phyloP scores from a whole-genome alignment of 2,329 filamentous ascomycete genomes.

The Ploettnerulaceae sp. region DNA sequence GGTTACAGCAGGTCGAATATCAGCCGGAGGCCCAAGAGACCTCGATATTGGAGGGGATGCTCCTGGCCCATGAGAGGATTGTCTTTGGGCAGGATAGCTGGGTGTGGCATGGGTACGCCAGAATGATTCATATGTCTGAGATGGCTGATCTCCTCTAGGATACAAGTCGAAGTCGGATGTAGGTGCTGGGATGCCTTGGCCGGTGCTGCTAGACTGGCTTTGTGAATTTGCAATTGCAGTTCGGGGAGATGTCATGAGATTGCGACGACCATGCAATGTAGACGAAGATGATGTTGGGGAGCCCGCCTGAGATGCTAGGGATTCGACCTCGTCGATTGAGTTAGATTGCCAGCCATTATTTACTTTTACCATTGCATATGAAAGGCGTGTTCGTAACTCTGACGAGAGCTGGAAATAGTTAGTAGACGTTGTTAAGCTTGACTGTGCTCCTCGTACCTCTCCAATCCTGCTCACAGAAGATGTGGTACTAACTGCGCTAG shows the following conservation, averaged over 20 bases:
- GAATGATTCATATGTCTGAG: conserved; percentile 40
- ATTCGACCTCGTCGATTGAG: conserved; percentile 72
- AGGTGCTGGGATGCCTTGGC: conserved; percentile 16
- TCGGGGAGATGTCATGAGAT: conserved; percentile 51
- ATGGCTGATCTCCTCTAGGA: conserved; percentile 31
- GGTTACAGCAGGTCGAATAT: conserved; percentile 33
- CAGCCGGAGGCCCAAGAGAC: conserved; percentile 35
- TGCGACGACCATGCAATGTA: conserved; percentile 47
- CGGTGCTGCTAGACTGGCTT: conserved; percentile 18
- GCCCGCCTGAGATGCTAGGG: conserved; percentile 61
- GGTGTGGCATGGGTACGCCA: conserved; percentile 40
- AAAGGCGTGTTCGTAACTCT: conserved; percentile 76
- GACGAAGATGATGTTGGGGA: conserved; percentile 59
- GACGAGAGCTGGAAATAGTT: conserved; percentile 35
- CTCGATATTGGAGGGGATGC: conserved; percentile 47
- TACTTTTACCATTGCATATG: conserved; percentile 92
- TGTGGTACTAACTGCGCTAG: conserved; percentile 59
- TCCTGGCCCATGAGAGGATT: conserved; percentile 37
- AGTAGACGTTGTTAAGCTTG: conserved; percentile 14
- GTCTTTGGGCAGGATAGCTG: conserved; percentile 34
- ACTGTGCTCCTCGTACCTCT: conserved; percentile 52
- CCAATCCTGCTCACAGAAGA: conserved; percentile 67
- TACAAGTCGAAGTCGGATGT: conserved; percentile 33
- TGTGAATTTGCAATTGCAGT: conserved; percentile 38
- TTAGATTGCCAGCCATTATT: conserved; percentile 83